These are phyloP conservation scores for Polyporus arcularius DNA, from an alignment of 768 basidiomycete genomes.

Conservation along the genomic window DNA sequence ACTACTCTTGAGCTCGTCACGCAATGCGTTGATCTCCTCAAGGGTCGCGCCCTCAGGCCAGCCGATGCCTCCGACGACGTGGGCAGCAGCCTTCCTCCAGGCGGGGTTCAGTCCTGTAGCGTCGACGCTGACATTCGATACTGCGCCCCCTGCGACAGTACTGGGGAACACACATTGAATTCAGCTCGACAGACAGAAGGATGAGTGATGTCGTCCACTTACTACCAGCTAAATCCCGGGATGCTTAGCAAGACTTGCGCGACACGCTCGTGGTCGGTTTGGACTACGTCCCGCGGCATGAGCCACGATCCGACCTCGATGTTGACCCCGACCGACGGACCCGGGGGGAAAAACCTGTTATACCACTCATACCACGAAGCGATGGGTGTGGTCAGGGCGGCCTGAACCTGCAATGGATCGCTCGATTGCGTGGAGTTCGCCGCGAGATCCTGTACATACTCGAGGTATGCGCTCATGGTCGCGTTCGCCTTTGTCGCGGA, in stretches of 20 bases:
- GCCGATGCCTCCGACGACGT: conserved; percentile 24
- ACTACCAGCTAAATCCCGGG: conserved; percentile 12
- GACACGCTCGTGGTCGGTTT: conserved; percentile 6
- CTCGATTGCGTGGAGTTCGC: conserved; percentile 22
- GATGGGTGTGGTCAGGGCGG: conserved; percentile 12
- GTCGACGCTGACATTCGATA: conserved; percentile 37
- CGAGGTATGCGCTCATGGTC: conserved; percentile 38
- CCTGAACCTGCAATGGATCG: conserved; percentile 9
- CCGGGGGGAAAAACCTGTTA: neutral
- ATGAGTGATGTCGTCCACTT: neutral
- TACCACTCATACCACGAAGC: conserved; percentile 17
- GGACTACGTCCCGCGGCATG: conserved; percentile 18
- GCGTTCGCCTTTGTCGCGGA: conserved; percentile 29
- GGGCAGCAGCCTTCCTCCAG: conserved; percentile 45
- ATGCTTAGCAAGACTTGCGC: conserved; percentile 7
- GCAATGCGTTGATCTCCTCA: conserved; percentile 17
- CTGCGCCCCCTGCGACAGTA: conserved; percentile 45
- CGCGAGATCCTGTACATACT: conserved; percentile 27
- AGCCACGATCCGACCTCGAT: conserved; percentile 21
- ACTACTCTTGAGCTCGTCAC: conserved; percentile 15
- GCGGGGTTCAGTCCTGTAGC: conserved; percentile 48
- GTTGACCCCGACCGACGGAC: conserved; percentile 10
- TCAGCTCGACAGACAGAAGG: neutral
- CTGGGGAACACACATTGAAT: conserved; percentile 24
- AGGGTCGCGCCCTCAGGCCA: conserved; percentile 24